Base-by-base conservation (phyloP, 305 asterid genomes). In the Plantago coronopus region DNA sequence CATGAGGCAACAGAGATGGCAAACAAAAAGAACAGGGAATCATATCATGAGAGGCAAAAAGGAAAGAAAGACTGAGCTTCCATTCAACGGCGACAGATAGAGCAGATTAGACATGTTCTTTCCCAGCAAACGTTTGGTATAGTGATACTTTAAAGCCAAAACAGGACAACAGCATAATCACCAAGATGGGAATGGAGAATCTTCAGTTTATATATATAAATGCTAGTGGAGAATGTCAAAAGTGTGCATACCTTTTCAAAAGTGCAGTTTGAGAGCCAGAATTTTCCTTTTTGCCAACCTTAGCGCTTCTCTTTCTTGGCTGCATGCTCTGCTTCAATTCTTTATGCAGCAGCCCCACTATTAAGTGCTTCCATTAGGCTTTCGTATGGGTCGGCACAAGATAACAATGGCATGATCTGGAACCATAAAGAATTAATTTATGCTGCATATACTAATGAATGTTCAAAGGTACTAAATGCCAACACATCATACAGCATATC, bases 1-100 rank as follows among this genome's bases (percentile, higher is more conserved):
- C 15, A 54, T 17, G 56, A 66, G 37, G 65, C 40, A 48, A 62
- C 38, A 54, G 15, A 42, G 68, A 69, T 59, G 69, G 63, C 50
- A 40, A 64, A 61, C 67, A 61, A 73, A 69, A 65, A 55, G 72
- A 63, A 57, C 62, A 64, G 61, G 54, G 66, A 19, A 60, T 17
- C n/a, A 37, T 50, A 50, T n/a, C 18, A 5, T 3, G 11, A 20
- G 55, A 49, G 69, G 70, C 45, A 66, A 65, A 74, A 45, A 67
- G 51, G 57, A 74, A 62, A 49, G 46, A 48, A 29, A 54, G 31
- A 29, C 62, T 42, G 50, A 20, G 59, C 54, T 63, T 53, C 56
- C 57, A 45, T 20, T 50, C 57, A 51, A 51, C 5, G 38, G 38
- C 27, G 16, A 48, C 54, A 48, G 14, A 19, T 19, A 13, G 10